Evolutionary conservation across 2,329 filamentous ascomycete species (phyloP), one percentile per base, ranked within the genome.

Genomic region (Phaeosphaeriaceae sp.): DNA sequence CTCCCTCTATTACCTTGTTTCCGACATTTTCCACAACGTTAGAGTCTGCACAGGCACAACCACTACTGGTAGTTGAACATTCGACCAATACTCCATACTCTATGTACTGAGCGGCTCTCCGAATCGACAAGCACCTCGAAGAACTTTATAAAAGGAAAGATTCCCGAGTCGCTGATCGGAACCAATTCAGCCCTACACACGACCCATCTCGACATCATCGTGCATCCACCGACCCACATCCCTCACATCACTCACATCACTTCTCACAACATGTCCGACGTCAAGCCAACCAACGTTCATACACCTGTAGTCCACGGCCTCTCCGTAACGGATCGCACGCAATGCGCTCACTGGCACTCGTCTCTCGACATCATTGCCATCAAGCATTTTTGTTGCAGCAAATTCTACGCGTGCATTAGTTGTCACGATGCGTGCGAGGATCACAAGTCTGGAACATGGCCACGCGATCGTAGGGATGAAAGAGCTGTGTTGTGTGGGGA

Each of bases 311-410:
- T 76, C 7, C 58, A 73, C 50, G 75, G 75, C 42, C 17, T 73
- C 33, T 66, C 64, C 9, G 54, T 76, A 7, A 71, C 71, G 1
- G 56, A 68, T 2, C 54, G 65, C 22, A 75, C 73, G 1, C 73
- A 77, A 68, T 77, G 75, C 58, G 13, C 62, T 10, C 75, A 77
- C 55, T 77, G 66, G 60, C 62, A 68, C 46, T 70, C 71, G 2
- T 62, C 71, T 2, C 69, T 76, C 50, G 75, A 76, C 65, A 74
- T 76, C 57, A 74, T 77, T 56, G 73, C 75, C 54, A 76, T 77
- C 57, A 72, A 76, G 42, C 73, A 76, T 51, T 63, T 62, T 48
- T 77, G 75, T 64, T 77, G 75, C 64, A 52, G 63, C 17, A 75
- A 72, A 51, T 77, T 76, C 61, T 77, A 76, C 60, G 74, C 74